Evolutionary conservation across 441 rosid species (phyloP).

Genomic region (Jatropha multifida): DNA sequence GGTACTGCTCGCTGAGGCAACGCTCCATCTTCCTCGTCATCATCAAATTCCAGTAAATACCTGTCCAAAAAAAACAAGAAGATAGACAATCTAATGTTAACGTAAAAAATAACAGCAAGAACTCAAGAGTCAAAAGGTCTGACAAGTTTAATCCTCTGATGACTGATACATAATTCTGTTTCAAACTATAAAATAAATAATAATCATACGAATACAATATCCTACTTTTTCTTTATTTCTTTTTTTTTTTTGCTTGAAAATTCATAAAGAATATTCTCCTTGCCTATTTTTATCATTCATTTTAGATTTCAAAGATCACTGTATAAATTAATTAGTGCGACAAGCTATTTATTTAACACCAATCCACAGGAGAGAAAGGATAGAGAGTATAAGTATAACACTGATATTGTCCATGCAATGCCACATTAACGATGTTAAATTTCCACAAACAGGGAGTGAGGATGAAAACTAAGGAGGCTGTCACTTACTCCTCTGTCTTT

Average conservation of each 20-base stretch:
- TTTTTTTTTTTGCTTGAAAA: not conserved
- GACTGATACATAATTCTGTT: not conserved
- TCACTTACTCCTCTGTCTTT: constrained; percentile 84
- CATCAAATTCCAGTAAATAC: constrained; percentile 85
- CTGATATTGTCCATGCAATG: not conserved
- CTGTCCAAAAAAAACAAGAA: constrained; percentile 38
- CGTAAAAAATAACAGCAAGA: not conserved
- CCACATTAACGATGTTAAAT: not conserved
- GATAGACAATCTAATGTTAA: not conserved
- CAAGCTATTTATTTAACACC: not conserved
- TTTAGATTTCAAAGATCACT: not conserved
- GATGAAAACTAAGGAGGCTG: constrained; percentile 15
- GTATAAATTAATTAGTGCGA: not conserved
- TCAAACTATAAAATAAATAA: not conserved
- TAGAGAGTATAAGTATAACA: not conserved
- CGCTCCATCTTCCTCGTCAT: constrained; percentile 92
- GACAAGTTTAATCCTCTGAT: not conserved
- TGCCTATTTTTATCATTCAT: not conserved
- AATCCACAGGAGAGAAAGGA: not conserved
- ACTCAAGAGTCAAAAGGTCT: not conserved
- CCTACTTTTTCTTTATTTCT: too few species aligned
- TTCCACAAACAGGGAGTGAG: not conserved
- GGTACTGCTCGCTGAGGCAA: constrained; percentile 83
- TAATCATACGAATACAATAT: not conserved
- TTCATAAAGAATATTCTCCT: not conserved